Evolutionary conservation across 441 rosid species (phyloP).

Genomic region (Bocquillonia castaneifolia): DNA sequence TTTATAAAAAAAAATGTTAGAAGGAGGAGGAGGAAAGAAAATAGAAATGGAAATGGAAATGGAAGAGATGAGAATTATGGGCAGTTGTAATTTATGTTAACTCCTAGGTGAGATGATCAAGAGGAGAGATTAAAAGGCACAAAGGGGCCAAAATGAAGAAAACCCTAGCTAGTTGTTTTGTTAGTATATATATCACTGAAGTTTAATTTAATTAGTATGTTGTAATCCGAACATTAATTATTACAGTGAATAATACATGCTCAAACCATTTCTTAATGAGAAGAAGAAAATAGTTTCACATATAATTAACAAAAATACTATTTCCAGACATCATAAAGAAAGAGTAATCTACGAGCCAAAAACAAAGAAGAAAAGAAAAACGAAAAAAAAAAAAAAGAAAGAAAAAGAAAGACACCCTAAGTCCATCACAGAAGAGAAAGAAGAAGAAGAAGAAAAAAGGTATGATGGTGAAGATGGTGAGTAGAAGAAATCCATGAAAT

Average conservation of each 20-base stretch:
- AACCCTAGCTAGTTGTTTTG: slow-evolving; percentile 33
- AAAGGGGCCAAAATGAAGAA: neutral
- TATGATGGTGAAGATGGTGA: slow-evolving; percentile 8
- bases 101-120: neutral
- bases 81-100: neutral
- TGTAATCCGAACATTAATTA: neutral
- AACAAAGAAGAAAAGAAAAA: neutral
- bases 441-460: slow-evolving; percentile 16
- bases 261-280: slow-evolving; percentile 23
- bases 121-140: neutral
- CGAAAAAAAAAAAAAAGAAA: slow-evolving; percentile 6
- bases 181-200: neutral
- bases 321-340: slow-evolving; percentile 26
- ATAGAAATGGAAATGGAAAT: no score
- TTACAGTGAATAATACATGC: neutral
- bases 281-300: slow-evolving; percentile 21
- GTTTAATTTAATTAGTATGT: neutral
- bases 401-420: slow-evolving; percentile 23
- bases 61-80: no score
- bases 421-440: slow-evolving; percentile 17
- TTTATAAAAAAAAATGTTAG: no score
- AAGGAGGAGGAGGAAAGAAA: no score
- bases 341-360: slow-evolving; percentile 6
- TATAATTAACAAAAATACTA: slow-evolving; percentile 26
- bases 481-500: slow-evolving; percentile 23